These are phyloP conservation scores for Dactylonectria macrodidyma DNA, from an alignment of 2,329 filamentous ascomycete species.

Conservation along the genomic window DNA sequence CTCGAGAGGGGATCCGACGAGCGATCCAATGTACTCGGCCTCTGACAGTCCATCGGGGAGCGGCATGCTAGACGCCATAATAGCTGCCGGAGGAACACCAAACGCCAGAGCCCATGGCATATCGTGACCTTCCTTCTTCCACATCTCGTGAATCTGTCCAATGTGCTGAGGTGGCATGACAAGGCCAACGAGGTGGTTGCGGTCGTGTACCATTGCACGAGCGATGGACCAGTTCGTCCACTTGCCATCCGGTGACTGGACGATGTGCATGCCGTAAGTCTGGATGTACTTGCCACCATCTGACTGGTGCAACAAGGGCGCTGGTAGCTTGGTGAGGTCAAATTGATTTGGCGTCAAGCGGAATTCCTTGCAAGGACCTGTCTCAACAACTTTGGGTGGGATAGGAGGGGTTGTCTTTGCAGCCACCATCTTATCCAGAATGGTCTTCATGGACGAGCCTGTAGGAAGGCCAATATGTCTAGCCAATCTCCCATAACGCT, in stretches of 20 bases:
- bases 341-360: conserved; percentile 28
- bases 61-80: conserved; percentile 63
- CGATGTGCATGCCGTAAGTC: conserved; percentile 64
- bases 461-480: conserved; percentile 57
- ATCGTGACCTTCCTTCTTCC: conserved; percentile 61
- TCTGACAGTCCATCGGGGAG: conserved; percentile 64
- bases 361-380: conserved; percentile 49
- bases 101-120: conserved; percentile 63
- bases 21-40: conserved; percentile 62
- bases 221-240: conserved; percentile 66
- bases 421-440: neutral
- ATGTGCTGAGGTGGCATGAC: conserved; percentile 64
- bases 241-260: conserved; percentile 60
- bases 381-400: conserved; percentile 46
- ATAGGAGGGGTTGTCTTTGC: conserved; percentile 48
- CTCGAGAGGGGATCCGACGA: conserved; percentile 60
- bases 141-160: conserved; percentile 61
- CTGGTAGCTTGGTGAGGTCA: conserved; percentile 56
- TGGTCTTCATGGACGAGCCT: neutral
- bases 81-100: conserved; percentile 64
- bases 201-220: conserved; percentile 63
- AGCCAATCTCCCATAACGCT: conserved; percentile 51
- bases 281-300: conserved; percentile 68
- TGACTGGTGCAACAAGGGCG: conserved; percentile 57
- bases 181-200: conserved; percentile 57